phyloP scores from a whole-genome alignment of 2,329 filamentous ascomycete species.

The Botrytis sinoallii region DNA sequence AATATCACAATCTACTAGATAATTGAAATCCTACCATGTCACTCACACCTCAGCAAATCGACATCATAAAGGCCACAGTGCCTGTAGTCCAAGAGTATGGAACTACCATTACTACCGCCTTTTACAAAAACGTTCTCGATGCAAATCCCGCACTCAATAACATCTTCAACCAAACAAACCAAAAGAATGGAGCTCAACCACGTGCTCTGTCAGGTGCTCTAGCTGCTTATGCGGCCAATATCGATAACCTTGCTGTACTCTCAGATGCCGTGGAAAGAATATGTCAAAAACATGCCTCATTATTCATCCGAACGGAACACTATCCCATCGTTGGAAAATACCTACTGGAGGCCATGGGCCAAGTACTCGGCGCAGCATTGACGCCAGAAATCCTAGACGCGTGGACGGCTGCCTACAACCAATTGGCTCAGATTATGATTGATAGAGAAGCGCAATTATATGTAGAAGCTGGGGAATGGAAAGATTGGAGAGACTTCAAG shows the following conservation, averaged over 20 bases:
- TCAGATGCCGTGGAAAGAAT: conserved; percentile 61
- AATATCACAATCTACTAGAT: background rate
- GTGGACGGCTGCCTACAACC: conserved; percentile 69
- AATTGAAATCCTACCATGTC: conserved; percentile 35
- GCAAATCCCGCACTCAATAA: conserved; percentile 64
- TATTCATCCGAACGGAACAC: conserved; percentile 66
- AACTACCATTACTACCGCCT: conserved; percentile 63
- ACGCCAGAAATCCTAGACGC: conserved; percentile 65
- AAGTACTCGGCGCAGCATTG: conserved; percentile 64
- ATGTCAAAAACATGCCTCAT: conserved; percentile 70
- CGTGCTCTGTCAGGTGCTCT: conserved; percentile 67
- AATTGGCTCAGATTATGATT: conserved; percentile 71
- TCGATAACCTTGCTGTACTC: conserved; percentile 65
- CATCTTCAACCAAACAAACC: conserved; percentile 69
- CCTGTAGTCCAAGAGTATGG: conserved; percentile 70
- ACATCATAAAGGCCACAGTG: conserved; percentile 73
- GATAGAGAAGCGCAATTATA: conserved; percentile 61
- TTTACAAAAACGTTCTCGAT: conserved; percentile 67
- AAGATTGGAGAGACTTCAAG: conserved; percentile 50
- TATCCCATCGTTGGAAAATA: conserved; percentile 68
- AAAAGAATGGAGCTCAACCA: conserved; percentile 65
- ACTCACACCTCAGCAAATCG: conserved; percentile 61
- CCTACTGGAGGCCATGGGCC: conserved; percentile 64
- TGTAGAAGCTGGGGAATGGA: conserved; percentile 46
- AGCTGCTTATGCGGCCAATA: conserved; percentile 68